phyloP scores from a whole-genome alignment of 306 rosid species.

The Luffa aegyptiaca region DNA sequence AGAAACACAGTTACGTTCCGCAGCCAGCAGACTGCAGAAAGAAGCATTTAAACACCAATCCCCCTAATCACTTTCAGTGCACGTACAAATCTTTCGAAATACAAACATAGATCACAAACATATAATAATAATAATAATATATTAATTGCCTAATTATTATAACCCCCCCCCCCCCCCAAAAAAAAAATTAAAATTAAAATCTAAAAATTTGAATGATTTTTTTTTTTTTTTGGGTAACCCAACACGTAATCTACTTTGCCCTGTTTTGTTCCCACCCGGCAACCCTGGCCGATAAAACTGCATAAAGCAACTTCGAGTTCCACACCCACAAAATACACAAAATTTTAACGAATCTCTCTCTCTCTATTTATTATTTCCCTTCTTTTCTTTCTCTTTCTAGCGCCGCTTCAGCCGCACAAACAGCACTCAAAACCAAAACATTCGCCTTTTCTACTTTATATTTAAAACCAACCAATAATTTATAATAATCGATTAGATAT shows the following conservation, averaged over 20 bases:
- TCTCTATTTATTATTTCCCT: not conserved
- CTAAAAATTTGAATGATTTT: not conserved
- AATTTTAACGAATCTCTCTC: not conserved
- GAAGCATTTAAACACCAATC: not conserved
- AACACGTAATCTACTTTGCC: not conserved
- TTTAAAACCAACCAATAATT: not conserved
- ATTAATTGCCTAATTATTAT: not conserved
- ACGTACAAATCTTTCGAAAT: not conserved
- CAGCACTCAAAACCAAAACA: not conserved
- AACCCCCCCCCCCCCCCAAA: not conserved
- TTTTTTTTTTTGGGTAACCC: not conserved
- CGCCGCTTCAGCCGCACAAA: slow-evolving; percentile 14
- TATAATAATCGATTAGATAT: no score
- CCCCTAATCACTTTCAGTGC: not conserved
- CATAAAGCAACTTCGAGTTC: slow-evolving; percentile 10
- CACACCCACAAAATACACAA: not conserved
- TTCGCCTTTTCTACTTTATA: not conserved
- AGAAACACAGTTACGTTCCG: not conserved
- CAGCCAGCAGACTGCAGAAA: not conserved
- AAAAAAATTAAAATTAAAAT: not conserved
- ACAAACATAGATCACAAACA: not conserved
- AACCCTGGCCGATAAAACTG: not conserved
- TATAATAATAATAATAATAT: not conserved
- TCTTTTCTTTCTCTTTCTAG: not conserved
- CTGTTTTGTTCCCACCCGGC: slow-evolving; percentile 2